Base-by-base conservation (phyloP, 139 green algal genomes). In the Zygnema circumcarinatum region DNA sequence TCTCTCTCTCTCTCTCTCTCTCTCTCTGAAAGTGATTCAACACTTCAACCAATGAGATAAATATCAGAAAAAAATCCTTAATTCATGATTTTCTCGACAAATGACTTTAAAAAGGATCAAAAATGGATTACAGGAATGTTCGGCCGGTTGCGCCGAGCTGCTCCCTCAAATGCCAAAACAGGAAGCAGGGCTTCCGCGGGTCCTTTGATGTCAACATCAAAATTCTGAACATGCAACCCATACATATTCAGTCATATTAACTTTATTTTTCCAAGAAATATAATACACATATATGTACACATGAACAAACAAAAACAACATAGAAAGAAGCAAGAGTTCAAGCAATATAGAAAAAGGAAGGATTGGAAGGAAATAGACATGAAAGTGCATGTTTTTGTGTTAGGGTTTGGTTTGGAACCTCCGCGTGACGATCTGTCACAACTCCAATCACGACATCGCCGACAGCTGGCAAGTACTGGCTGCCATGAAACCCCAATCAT, bases 131-230 rank as follows among this genome's bases (percentile, higher is more conserved):
- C 86, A 32, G 85, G 54, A 7, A 90, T 36, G 56, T 90, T 90
- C 0, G 86, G 86, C 3, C 62, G 35, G 32, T 90, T 90, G n/a
- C 86, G 40, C 25, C 86, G 67, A 32, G 86, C 83, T 31, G 86
- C 86, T 2, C 39, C 39, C 62, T 90, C 86, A 83, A 90, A 90
- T 25, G 86, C 86, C 3, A 90, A 73, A 25, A 47, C 81, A 2
- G 86, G 86, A 53, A 90, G 79, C 25, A 76, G 36, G 29, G 86
- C 79, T 1, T 31, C 22, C 31, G n/a, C 22, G 0, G 86, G 36
- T 2, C 80, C 86, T 11, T 32, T 29, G n/a, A 90, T 90, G 56
- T 90, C 86, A 38, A 90, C 42, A 2, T 40, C 86, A 7, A 85
- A 84, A 40, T 88, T 82, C 86, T 90, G 85, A 2, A 33, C 3